Percentiles rank a stretch among this genome's conserved stretches.
phyloP scores from a whole-genome alignment of 106 monocot species.

The Dendrobium catenatum region DNA sequence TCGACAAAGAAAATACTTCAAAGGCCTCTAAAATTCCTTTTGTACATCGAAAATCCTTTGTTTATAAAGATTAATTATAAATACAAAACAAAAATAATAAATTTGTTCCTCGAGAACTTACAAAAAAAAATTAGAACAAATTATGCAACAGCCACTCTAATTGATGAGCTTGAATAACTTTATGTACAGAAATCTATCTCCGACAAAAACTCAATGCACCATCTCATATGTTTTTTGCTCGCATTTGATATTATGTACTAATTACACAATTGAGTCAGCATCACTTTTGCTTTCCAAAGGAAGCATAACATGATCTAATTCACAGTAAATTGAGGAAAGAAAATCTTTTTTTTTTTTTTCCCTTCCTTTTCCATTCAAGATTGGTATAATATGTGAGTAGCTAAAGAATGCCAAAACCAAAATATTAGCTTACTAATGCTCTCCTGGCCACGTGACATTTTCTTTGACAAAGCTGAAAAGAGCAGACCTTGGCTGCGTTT shows the following conservation, averaged over 20 bases:
- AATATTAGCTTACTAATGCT: conserved; percentile 13
- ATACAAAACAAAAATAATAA: not conserved
- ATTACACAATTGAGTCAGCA: too few species aligned
- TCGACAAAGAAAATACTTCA: too few species aligned
- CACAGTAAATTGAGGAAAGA: not conserved
- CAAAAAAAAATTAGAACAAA: not conserved
- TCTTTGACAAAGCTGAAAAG: conserved; percentile 53
- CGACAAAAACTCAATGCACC: not conserved
- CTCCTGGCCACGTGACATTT: conserved; percentile 58
- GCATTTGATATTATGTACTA: too few species aligned
- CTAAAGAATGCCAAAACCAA: not conserved
- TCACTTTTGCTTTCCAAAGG: too few species aligned
- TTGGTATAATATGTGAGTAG: not conserved
- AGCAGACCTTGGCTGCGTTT: not conserved
- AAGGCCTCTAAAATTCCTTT: too few species aligned
- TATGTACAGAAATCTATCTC: not conserved
- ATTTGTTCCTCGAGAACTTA: not conserved
- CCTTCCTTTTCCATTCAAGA: not conserved
- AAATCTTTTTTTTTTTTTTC: not conserved
- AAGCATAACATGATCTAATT: too few species aligned
- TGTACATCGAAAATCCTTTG: too few species aligned
- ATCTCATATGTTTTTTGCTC: not conserved
- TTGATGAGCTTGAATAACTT: not conserved
- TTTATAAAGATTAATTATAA: not conserved
- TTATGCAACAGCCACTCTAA: not conserved